Evolutionary conservation across 306 rosid species (phyloP).

Genomic region (Prunus fruticosa): DNA sequence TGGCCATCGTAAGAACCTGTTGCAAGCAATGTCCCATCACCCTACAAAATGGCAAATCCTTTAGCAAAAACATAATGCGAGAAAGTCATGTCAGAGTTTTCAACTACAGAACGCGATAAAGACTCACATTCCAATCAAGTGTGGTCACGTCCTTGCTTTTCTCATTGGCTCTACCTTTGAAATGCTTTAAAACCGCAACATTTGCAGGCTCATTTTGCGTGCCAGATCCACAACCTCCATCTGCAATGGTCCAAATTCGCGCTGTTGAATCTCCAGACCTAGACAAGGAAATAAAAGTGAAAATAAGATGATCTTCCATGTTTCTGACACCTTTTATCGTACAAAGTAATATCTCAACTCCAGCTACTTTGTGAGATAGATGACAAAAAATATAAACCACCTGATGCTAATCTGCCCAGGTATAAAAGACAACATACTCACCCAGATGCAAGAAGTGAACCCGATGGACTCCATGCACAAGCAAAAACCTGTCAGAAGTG

Average conservation of each 20-base stretch:
- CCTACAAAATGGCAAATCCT: conserved; percentile 23
- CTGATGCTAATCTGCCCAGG: background rate
- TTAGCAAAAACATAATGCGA: background rate
- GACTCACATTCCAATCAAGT: conserved; percentile 74
- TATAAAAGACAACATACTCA: conserved; percentile 27
- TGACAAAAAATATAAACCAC: background rate
- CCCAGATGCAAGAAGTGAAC: conserved; percentile 75
- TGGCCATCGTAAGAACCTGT: conserved; percentile 79
- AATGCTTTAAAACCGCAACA: conserved; percentile 51
- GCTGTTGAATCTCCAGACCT: conserved; percentile 81
- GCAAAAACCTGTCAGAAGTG: conserved; percentile 51
- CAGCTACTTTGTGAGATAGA: background rate
- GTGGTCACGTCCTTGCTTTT: conserved; percentile 73
- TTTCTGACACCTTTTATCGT: background rate
- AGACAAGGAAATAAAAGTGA: conserved; percentile 11
- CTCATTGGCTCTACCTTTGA: conserved; percentile 56
- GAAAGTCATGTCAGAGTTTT: background rate
- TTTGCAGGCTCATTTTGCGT: conserved; percentile 33
- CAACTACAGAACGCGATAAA: background rate
- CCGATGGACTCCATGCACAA: conserved; percentile 75
- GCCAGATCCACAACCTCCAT: conserved; percentile 37
- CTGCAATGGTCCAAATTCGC: conserved; percentile 53
- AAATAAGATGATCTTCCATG: background rate
- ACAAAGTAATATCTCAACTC: background rate
- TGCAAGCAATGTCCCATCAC: conserved; percentile 63